Evolutionary conservation across 495 filamentous ascomycete genomes (phyloP), one percentile per base, ranked within the genome.

Genomic region (Neurospora cerealis): DNA sequence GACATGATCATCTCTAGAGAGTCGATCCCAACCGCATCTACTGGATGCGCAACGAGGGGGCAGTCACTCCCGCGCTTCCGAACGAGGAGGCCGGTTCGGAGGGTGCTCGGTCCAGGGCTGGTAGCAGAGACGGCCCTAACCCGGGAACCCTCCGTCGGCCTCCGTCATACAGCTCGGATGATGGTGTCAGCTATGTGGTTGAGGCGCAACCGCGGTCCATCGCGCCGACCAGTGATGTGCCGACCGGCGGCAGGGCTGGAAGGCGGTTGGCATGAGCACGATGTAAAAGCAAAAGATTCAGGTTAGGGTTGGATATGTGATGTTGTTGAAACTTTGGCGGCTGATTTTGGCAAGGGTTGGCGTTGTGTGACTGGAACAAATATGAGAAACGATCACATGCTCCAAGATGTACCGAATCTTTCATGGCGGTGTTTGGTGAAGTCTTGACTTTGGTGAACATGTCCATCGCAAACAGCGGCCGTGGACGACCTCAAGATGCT

Each of bases 11-110:
- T 28, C 39, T 73, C 60, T 76, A 92, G 90, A 87, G 93, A 60
- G 90, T 93, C 41, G 90, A 96, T 77, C 93, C 93, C 1, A 87
- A 94, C 76, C 85, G 93, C 37, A 86, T 96, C 34, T 93, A 91
- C 80, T 96, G 93, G 93, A 86, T 90, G 79, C 87, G 91, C 54
- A 88, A 89, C 75, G 82, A 86, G 17, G 37, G 37, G 38, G 79
- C 82, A 37, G 76, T 77, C 17, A 48, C 74, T n/a, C 70, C 48
- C 17, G 74, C 11, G 6, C 54, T 62, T 62, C 54, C 54, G 6
- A 32, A 15, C 2, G 54, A 62, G 28, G 28, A 34, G 24, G 54
- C 28, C 28, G 15, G 13, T 34, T 62, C 28, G 13, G 54, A 62
- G 28, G 28, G 21, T 15, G 54, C 28, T 8, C 24, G 54, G 54